phyloP scores from a whole-genome alignment of 2,329 filamentous ascomycete species.

The Fusarium pseudoanthophilum region DNA sequence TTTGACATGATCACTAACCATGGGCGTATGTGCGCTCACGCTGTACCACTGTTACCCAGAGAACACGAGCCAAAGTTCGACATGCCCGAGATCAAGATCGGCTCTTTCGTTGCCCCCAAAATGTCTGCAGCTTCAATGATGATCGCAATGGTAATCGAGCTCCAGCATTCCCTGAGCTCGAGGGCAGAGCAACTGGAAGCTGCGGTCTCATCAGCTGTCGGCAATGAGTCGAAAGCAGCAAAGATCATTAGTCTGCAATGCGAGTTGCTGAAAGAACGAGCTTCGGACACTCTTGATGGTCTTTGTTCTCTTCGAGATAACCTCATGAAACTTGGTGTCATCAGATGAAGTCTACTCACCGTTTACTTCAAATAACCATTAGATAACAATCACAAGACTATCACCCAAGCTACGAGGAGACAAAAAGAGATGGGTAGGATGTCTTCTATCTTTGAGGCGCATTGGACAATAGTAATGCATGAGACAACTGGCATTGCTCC shows the following conservation, averaged over 20 bases:
- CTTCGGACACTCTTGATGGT: conserved; percentile 33
- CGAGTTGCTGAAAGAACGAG: conserved; percentile 39
- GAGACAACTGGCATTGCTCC: not conserved
- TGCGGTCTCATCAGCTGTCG: conserved; percentile 6
- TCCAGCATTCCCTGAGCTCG: conserved; percentile 41
- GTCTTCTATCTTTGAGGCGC: not conserved
- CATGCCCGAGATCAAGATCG: conserved; percentile 55
- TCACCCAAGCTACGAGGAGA: not conserved
- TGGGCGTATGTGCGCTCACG: conserved; percentile 47
- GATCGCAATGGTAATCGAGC: conserved; percentile 47
- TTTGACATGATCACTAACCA: conserved; percentile 50
- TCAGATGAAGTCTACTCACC: conserved; percentile 1
- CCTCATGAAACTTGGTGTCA: conserved; percentile 18
- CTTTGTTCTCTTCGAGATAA: conserved; percentile 16
- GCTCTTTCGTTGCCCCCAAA: conserved; percentile 51
- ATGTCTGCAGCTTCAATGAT: conserved; percentile 49
- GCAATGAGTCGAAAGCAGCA: conserved; percentile 28
- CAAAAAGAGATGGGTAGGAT: not conserved
- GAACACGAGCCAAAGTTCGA: conserved; percentile 48
- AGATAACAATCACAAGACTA: too few relatives aligned
- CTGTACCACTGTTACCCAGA: conserved; percentile 43
- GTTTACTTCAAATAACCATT: not conserved
- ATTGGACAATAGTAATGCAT: not conserved
- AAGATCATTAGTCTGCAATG: conserved; percentile 44
- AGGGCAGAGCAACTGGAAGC: conserved; percentile 28